Conservation (phyloP, 2,329 filamentous ascomycete species). For the Lasiodiplodia sp. region DNA sequence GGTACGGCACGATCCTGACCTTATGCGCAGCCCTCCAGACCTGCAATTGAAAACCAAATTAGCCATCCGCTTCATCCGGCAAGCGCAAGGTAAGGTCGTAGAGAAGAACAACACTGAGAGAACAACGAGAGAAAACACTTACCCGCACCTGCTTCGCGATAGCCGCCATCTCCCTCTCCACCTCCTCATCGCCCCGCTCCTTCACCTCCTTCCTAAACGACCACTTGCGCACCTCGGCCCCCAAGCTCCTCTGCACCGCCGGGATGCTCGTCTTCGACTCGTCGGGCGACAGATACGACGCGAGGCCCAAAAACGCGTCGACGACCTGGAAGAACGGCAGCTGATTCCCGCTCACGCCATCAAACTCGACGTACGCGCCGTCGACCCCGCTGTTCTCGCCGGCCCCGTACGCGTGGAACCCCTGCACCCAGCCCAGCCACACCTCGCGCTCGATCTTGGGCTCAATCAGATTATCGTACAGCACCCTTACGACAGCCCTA, state of each 20-base stretch:
- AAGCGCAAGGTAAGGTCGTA: not conserved
- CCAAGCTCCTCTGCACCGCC: not conserved
- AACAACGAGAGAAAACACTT: not conserved
- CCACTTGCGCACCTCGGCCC: not conserved
- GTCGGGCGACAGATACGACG: constrained; percentile 39
- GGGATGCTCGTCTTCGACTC: constrained; percentile 38
- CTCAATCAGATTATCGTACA: not conserved
- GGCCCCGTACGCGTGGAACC: constrained; percentile 47
- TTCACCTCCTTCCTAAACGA: not conserved
- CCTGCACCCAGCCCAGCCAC: constrained; percentile 46
- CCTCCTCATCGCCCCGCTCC: not conserved
- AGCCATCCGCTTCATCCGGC: not conserved
- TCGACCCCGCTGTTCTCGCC: constrained; percentile 36
- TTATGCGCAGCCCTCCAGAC: constrained; percentile 9
- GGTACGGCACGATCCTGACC: constrained; percentile 7
- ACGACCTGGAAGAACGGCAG: constrained; percentile 45
- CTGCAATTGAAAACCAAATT: not conserved
- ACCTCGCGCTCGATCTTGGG: constrained; percentile 1
- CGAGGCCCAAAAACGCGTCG: constrained; percentile 47
- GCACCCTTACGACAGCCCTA: not conserved
- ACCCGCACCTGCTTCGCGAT: constrained; percentile 1
- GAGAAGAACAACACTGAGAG: not conserved
- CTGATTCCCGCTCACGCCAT: constrained; percentile 49
- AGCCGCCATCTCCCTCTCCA: constrained; percentile 2
- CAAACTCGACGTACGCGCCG: constrained; percentile 40